Percentiles rank a stretch among this genome's conserved stretches.
Conservation (phyloP, 2,329 filamentous ascomycete species). For the Epichloe festucae region DNA sequence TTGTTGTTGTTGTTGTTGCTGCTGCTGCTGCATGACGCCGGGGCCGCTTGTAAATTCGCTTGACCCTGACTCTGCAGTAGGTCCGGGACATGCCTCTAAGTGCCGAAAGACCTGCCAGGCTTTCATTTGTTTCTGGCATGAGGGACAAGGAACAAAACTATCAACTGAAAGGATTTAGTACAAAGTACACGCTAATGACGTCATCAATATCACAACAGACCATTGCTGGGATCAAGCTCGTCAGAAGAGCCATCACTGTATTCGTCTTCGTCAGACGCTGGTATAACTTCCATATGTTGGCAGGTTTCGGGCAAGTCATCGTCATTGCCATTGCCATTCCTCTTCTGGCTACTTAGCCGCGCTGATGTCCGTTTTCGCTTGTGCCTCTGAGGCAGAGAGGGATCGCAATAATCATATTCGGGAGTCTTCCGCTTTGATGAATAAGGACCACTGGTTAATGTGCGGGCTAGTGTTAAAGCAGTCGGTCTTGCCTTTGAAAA, state of each 20-base stretch:
- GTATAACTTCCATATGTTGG: not conserved
- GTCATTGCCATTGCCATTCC: conserved; percentile 16
- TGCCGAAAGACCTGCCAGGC: conserved; percentile 65
- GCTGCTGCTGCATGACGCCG: not conserved
- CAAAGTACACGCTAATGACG: not conserved
- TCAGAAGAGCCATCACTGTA: conserved; percentile 15
- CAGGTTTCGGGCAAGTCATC: not conserved
- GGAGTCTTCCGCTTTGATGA: conserved; percentile 40
- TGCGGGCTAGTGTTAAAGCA: conserved; percentile 51
- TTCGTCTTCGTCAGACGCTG: conserved; percentile 8
- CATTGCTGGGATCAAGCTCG: conserved; percentile 18
- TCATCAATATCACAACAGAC: conserved; percentile 8
- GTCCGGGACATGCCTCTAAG: conserved; percentile 50
- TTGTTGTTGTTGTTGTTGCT: not conserved
- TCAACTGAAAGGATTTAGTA: conserved; percentile 35
- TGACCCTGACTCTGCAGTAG: conserved; percentile 12
- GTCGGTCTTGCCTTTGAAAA: conserved; percentile 54
- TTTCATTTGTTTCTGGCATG: conserved; percentile 72
- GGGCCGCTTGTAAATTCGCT: conserved; percentile 12
- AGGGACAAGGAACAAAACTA: conserved; percentile 71
- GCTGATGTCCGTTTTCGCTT: conserved; percentile 43
- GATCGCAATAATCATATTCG: conserved; percentile 18
- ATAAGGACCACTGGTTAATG: conserved; percentile 2
- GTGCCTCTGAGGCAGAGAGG: conserved; percentile 16
- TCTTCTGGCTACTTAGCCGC: conserved; percentile 30